Evolutionary conservation across 257 asterid genomes (phyloP).

Genomic region (Hygrophila difformis): DNA sequence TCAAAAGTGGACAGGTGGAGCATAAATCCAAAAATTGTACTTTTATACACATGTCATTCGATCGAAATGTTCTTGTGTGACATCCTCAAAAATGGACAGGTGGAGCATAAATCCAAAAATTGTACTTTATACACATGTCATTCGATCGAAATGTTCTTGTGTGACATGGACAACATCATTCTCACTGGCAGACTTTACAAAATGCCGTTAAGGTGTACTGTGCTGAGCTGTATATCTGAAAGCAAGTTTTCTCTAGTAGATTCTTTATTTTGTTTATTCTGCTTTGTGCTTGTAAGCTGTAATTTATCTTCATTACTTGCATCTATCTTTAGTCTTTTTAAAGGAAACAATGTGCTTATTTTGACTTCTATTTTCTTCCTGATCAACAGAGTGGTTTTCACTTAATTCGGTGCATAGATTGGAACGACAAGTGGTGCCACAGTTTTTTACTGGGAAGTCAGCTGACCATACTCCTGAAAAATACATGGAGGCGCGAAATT

Average conservation of each 20-base stretch:
- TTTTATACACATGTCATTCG: no score
- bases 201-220: no score
- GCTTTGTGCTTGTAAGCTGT: not conserved
- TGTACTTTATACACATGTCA: no score
- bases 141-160: no score
- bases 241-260: constrained; percentile 2
- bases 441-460: constrained; percentile 85
- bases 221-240: not conserved
- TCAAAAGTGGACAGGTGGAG: no score
- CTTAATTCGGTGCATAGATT: constrained; percentile 90
- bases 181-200: no score
- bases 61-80: no score
- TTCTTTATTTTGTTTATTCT: constrained; percentile 1
- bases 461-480: constrained; percentile 84
- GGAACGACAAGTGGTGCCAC: constrained; percentile 99
- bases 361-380: constrained; percentile 5
- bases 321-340: not conserved
- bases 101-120: no score
- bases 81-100: no score
- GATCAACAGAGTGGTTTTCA: constrained; percentile 87
- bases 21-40: no score
- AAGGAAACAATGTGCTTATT: constrained; percentile 7
- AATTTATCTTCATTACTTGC: constrained; percentile 4
- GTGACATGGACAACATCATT: no score
- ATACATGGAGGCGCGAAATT: constrained; percentile 85